Evolutionary conservation across 371 early-diverging fungal genomes (phyloP).

Genomic region (Choanephora cucurbitarum): DNA sequence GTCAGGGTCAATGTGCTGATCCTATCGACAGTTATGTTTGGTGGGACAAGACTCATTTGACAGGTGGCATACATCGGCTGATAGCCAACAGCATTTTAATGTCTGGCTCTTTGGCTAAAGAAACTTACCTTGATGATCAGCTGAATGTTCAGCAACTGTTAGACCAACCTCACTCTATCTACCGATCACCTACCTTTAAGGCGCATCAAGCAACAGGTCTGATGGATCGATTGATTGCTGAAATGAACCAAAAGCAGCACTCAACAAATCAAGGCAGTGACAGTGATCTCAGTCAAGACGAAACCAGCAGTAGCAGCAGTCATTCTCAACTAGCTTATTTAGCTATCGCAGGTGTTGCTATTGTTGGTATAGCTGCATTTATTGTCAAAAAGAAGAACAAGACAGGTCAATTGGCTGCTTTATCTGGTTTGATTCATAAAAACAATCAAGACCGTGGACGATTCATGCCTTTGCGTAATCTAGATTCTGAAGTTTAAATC

Average conservation of each 20-base stretch:
- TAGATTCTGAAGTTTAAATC: conserved; percentile 28
- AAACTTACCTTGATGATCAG: conserved; percentile 15
- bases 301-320: background rate
- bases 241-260: conserved; percentile 27
- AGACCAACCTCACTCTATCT: conserved; percentile 9
- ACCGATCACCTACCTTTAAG: conserved; percentile 32
- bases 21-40: conserved; percentile 41
- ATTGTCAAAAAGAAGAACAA: conserved; percentile 29
- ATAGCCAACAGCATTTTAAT: conserved; percentile 44
- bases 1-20: conserved; percentile 45
- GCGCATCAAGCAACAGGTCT: conserved; percentile 29
- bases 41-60: conserved; percentile 51
- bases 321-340: conserved; percentile 20
- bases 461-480: conserved; percentile 38
- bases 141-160: conserved; percentile 20
- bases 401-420: conserved; percentile 25
- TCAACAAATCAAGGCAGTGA: conserved; percentile 1
- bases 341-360: conserved; percentile 19
- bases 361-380: conserved; percentile 29
- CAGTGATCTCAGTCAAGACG: conserved; percentile 1
- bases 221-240: conserved; percentile 26
- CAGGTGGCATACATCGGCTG: conserved; percentile 47
- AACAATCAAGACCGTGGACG: conserved; percentile 28
- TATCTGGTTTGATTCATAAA: conserved; percentile 29
- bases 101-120: conserved; percentile 34